Base-by-base conservation (phyloP, 495 filamentous ascomycete genomes). In the Penicillium cataractarum region DNA sequence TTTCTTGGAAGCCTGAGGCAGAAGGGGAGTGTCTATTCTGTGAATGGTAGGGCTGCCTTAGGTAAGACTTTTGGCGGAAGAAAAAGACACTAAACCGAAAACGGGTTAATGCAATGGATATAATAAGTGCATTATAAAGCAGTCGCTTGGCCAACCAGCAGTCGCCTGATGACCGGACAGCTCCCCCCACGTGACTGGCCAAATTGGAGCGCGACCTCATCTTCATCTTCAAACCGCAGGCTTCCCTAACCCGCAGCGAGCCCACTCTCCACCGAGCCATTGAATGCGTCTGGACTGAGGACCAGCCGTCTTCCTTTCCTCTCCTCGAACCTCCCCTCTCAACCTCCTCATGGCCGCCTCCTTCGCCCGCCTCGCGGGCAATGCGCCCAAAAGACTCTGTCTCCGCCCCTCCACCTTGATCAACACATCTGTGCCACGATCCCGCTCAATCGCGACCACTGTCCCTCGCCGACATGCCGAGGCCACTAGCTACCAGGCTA, bases 401-500 rank as follows among this genome's bases (percentile, higher is more conserved):
- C 77, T 84, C 67, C 81, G 79, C 76, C 77, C 80, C 76, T 82
- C 80, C 74, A 68, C 62, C 63, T 57, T 75, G 49, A 55, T 72
- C 65, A 75, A 75, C 72, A 76, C 73, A 60, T 65, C 73, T 56
- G 66, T 77, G 65, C 71, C 76, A 71, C 71, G 74, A 64, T 75
- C 77, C 61, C 86, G 91, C 65, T 84, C 86, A 66, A 86, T 97
- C 77, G 86, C 91, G 66, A 84, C 86, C 66, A 83, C 91, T 27
- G 77, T 83, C 40, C 79, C 88, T 65, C 88, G 88, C 63, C 83
- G 80, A 63, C 82, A 86, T 67, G 88, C 89, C 64, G 75, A 80
- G 49, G 67, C 80, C 37, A 71, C 80, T 56, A 77, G 77, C 66
- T 87, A 88, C 65, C 80, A 87, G 73, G 82, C 83, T 40, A 89